Evolutionary conservation across 1,139 yeast species (phyloP).

Genomic region (Arxiozyma slooffiae): DNA sequence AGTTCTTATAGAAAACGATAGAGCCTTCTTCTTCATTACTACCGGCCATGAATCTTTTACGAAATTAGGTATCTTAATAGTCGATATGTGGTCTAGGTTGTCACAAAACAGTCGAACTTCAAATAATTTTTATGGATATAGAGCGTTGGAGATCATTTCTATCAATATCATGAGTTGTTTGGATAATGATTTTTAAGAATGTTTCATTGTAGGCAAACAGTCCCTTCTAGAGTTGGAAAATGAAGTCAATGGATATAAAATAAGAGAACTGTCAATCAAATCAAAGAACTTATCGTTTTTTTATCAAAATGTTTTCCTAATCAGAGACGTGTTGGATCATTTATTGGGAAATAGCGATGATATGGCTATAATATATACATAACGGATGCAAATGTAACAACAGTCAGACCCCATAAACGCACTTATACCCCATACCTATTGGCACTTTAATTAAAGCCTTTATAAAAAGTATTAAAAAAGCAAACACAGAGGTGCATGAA

Average conservation of each 20-base stretch:
- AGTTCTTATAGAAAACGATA: slow-evolving; percentile 72
- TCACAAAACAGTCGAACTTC: slow-evolving; percentile 30
- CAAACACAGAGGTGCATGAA: background rate
- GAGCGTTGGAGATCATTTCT: slow-evolving; percentile 81
- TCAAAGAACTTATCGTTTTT: slow-evolving; percentile 59
- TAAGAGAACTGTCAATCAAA: slow-evolving; percentile 56
- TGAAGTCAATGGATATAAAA: slow-evolving; percentile 56
- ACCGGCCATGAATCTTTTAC: slow-evolving; percentile 47
- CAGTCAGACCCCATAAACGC: background rate
- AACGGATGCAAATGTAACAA: slow-evolving; percentile 27
- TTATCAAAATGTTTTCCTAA: slow-evolving; percentile 56
- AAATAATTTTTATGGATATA: slow-evolving; percentile 52
- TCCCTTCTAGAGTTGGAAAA: slow-evolving; percentile 58
- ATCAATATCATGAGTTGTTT: slow-evolving; percentile 76
- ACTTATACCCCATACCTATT: background rate
- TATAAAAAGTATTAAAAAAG: too few relatives aligned
- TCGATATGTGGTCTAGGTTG: slow-evolving; percentile 75
- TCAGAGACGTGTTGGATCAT: slow-evolving; percentile 64
- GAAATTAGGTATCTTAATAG: slow-evolving; percentile 70
- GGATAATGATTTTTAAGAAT: slow-evolving; percentile 74
- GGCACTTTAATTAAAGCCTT: too few relatives aligned
- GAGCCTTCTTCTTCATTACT: slow-evolving; percentile 74
- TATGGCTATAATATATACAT: slow-evolving; percentile 75
- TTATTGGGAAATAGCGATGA: slow-evolving; percentile 81
- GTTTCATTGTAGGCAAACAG: slow-evolving; percentile 56